These are phyloP conservation scores for Diaporthe ampelina DNA, from an alignment of 2,329 filamentous ascomycete genomes.

Conservation along the genomic window DNA sequence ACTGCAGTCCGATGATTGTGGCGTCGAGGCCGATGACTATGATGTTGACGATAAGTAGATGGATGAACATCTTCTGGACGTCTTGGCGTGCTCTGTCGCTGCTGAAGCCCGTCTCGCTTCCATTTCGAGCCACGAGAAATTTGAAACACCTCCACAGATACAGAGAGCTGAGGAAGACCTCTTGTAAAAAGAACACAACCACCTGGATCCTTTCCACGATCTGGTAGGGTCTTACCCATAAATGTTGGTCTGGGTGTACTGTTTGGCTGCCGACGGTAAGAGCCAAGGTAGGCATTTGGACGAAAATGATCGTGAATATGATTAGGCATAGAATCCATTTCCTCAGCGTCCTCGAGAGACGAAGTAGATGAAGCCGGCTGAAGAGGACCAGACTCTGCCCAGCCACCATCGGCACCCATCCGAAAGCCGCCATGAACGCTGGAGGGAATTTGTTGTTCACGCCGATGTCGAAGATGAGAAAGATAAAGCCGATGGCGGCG, in stretches of 20 bases:
- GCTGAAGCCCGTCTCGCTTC: constrained; percentile 46
- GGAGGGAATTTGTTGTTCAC: background rate
- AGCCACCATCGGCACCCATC: constrained; percentile 70
- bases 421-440: constrained; percentile 13
- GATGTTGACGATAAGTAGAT: constrained; percentile 58
- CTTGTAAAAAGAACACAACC: constrained; percentile 59
- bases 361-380: constrained; percentile 72
- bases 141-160: constrained; percentile 68
- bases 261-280: constrained; percentile 50
- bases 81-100: background rate
- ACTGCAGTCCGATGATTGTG: constrained; percentile 56
- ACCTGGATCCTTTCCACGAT: constrained; percentile 53
- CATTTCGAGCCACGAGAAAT: constrained; percentile 55
- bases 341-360: constrained; percentile 62
- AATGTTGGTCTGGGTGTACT: background rate
- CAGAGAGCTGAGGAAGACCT: constrained; percentile 59
- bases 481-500: constrained; percentile 1
- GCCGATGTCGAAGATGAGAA: constrained; percentile 30
- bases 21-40: constrained; percentile 57
- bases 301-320: constrained; percentile 63
- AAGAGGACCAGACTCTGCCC: constrained; percentile 71
- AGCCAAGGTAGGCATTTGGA: constrained; percentile 68
- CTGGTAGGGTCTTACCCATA: constrained; percentile 43
- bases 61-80: constrained; percentile 27
- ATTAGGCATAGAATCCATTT: constrained; percentile 68